Conservation (phyloP, 2,329 filamentous ascomycete species). For the Neocucurbitaria cava region DNA sequence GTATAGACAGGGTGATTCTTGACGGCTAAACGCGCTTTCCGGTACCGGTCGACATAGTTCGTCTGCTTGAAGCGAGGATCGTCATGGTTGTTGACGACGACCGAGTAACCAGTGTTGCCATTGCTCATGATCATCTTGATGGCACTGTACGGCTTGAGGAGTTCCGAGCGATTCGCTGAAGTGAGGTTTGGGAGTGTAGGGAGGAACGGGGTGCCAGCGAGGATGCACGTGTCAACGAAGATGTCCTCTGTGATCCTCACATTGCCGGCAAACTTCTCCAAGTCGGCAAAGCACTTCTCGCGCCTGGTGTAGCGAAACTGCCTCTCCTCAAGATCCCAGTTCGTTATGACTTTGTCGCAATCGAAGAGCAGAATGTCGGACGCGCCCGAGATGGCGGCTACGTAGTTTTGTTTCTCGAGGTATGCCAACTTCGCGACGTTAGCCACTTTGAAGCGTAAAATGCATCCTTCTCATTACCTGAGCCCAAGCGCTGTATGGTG, state of each 20-base stretch:
- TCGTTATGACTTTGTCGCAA: constrained; percentile 74
- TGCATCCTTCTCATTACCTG: constrained; percentile 64
- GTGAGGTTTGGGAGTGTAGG: constrained; percentile 79
- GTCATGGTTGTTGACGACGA: constrained; percentile 81
- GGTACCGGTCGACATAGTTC: constrained; percentile 85
- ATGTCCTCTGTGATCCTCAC: constrained; percentile 69
- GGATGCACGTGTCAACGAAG: constrained; percentile 83
- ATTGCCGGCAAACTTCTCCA: constrained; percentile 52
- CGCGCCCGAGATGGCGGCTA: constrained; percentile 80
- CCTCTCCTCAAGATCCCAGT: constrained; percentile 72
- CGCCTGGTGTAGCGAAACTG: constrained; percentile 71
- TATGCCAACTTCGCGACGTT: constrained; percentile 70
- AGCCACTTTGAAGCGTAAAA: constrained; percentile 20
- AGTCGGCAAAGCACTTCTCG: constrained; percentile 71
- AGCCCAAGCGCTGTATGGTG: constrained; percentile 86
- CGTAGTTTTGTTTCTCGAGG: constrained; percentile 68
- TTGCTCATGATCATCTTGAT: constrained; percentile 74
- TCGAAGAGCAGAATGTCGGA: constrained; percentile 87
- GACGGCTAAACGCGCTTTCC: constrained; percentile 82
- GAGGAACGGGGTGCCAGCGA: constrained; percentile 82
- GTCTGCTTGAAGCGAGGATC: constrained; percentile 74
- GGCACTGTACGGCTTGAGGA: constrained; percentile 73
- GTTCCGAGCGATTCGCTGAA: constrained; percentile 61
- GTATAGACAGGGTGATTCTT: constrained; percentile 87
- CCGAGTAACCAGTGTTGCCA: constrained; percentile 72